Evolutionary conservation across 2,329 filamentous ascomycete species (phyloP).

Genomic region (Leptographium procerum): DNA sequence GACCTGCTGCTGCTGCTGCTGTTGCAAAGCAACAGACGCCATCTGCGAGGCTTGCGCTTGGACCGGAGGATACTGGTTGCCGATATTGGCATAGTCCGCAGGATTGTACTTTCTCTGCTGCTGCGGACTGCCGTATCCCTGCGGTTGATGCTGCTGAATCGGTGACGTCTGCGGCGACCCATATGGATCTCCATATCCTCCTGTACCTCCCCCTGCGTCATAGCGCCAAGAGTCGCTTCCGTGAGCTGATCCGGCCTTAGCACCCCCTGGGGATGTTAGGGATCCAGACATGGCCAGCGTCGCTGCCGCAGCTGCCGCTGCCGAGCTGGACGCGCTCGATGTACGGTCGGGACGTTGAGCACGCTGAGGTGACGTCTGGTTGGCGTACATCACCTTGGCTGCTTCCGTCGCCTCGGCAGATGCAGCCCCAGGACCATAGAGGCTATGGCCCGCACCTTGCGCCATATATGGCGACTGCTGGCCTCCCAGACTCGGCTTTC

Average conservation of each 20-base stretch:
- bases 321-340: slow-evolving; percentile 33
- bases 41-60: slow-evolving; percentile 22
- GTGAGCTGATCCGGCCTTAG: not conserved
- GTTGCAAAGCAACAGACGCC: not conserved
- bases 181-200: slow-evolving; percentile 20
- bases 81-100: slow-evolving; percentile 58
- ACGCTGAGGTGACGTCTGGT: slow-evolving; percentile 39
- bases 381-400: slow-evolving; percentile 50
- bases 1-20: not conserved
- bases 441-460: slow-evolving; percentile 10
- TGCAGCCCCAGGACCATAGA: slow-evolving; percentile 22
- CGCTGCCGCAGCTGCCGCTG: slow-evolving; percentile 47
- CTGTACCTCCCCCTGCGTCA: slow-evolving; percentile 11
- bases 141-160: slow-evolving; percentile 16
- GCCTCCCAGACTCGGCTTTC: slow-evolving; percentile 25
- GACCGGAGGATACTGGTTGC: slow-evolving; percentile 32
- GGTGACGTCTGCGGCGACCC: slow-evolving; percentile 2
- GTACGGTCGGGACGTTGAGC: slow-evolving; percentile 40
- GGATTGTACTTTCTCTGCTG: slow-evolving; percentile 67
- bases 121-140: slow-evolving; percentile 23
- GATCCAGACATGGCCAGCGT: slow-evolving; percentile 44
- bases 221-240: slow-evolving; percentile 19
- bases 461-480: slow-evolving; percentile 4
- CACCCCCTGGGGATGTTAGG: slow-evolving; percentile 22
- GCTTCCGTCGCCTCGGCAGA: slow-evolving; percentile 48